A percentile compares a stretch with the other conserved stretches of the same genome.
Evolutionary conservation across 1,284 basidiomycete species (phyloP).

Genomic region (Tetrapyrgos nigripes): DNA sequence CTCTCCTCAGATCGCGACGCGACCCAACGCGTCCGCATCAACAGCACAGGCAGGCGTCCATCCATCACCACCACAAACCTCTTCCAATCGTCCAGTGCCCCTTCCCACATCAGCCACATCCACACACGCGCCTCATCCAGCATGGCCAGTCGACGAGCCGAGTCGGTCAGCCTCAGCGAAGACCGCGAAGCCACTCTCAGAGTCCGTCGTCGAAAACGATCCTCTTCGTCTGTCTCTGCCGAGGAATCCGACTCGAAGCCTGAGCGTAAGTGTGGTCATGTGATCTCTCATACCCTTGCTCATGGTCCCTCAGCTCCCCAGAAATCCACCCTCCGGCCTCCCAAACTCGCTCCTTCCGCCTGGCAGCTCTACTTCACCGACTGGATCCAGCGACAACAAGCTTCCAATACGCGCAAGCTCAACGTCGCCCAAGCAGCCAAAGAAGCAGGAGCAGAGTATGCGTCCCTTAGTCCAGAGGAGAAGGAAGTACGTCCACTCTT

Average conservation of each 20-base stretch:
- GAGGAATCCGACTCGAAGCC: slow-evolving; percentile 24
- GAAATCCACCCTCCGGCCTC: slow-evolving; percentile 81
- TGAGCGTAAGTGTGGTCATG: slow-evolving; percentile 21
- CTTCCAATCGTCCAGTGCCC: slow-evolving; percentile 81
- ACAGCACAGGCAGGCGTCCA: slow-evolving; percentile 41
- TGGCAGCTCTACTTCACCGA: slow-evolving; percentile 99
- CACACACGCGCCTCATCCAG: slow-evolving; percentile 48
- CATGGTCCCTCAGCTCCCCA: slow-evolving; percentile 48
- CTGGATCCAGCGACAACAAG: slow-evolving; percentile 92
- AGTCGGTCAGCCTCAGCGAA: slow-evolving; percentile 63
- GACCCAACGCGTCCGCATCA: slow-evolving; percentile 46
- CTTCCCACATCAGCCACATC: slow-evolving; percentile 51
- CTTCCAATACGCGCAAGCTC: slow-evolving; percentile 78
- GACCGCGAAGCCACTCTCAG: slow-evolving; percentile 78
- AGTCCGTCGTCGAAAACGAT: slow-evolving; percentile 53
- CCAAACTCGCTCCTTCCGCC: slow-evolving; percentile 92
- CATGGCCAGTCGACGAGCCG: slow-evolving; percentile 67
- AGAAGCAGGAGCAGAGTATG: slow-evolving; percentile 93
- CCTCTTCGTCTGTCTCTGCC: slow-evolving; percentile 35
- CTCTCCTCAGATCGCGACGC: slow-evolving; percentile 46
- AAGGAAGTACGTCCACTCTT: slow-evolving; percentile 69
- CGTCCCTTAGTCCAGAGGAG: slow-evolving; percentile 77
- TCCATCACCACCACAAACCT: slow-evolving; percentile 61
- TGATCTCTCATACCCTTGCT: slow-evolving; percentile 21
- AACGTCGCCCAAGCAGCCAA: slow-evolving; percentile 97